These are phyloP conservation scores for Monascus purpureus DNA, from an alignment of 495 filamentous ascomycete species.

Conservation along the genomic window DNA sequence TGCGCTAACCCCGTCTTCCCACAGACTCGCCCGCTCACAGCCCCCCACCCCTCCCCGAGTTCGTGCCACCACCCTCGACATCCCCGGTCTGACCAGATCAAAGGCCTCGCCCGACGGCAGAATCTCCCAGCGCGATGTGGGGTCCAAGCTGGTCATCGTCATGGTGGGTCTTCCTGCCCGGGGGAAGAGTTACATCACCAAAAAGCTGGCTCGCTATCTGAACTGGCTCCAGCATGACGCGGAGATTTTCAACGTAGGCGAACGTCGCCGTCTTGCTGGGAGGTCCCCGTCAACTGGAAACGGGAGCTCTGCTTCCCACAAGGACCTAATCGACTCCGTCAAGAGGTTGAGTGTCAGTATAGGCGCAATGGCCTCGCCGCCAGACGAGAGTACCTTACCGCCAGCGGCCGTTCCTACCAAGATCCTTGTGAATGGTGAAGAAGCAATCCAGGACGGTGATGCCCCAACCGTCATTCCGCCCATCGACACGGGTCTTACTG, in stretches of 20 bases:
- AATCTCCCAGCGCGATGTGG: slow-evolving; percentile 84
- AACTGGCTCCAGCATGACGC: slow-evolving; percentile 96
- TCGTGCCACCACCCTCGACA: slow-evolving; percentile 74
- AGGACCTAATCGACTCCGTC: slow-evolving; percentile 29
- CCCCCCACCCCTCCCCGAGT: slow-evolving; percentile 40
- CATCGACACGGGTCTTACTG: slow-evolving; percentile 10
- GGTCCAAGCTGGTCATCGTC: slow-evolving; percentile 89
- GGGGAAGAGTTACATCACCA: slow-evolving; percentile 96
- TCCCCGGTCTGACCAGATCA: slow-evolving; percentile 81
- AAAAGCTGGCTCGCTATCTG: slow-evolving; percentile 88
- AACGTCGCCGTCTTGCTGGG: slow-evolving; percentile 67
- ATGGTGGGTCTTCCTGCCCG: slow-evolving; percentile 95
- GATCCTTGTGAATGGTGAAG: slow-evolving; percentile 35
- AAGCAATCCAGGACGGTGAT: slow-evolving; percentile 13
- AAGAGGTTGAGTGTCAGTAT: slow-evolving; percentile 30
- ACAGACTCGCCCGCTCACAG: slow-evolving; percentile 17
- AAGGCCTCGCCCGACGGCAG: slow-evolving; percentile 87
- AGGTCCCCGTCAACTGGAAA: slow-evolving; percentile 26
- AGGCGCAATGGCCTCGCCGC: slow-evolving; percentile 12
- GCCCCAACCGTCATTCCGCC: slow-evolving; percentile 15
- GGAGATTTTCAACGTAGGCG: slow-evolving; percentile 92
- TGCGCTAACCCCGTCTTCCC: neutral
- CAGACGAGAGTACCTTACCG: slow-evolving; percentile 12
- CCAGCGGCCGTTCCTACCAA: slow-evolving; percentile 30
- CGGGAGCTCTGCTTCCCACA: slow-evolving; percentile 16